These are phyloP conservation scores for Cercospora berteroae DNA, from an alignment of 2,329 filamentous ascomycete species.

Conservation along the genomic window DNA sequence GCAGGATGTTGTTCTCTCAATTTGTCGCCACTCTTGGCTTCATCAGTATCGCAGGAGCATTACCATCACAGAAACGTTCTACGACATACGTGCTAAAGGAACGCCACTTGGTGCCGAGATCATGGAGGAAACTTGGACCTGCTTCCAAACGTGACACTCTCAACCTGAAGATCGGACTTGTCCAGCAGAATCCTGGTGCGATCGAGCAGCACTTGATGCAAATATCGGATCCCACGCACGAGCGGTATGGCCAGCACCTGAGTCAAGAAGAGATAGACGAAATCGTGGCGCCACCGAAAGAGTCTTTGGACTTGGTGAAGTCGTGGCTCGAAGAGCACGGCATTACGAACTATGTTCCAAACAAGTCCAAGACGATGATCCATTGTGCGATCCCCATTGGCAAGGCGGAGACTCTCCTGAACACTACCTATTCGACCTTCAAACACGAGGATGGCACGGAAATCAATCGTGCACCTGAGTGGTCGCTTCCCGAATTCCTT, in stretches of 20 bases:
- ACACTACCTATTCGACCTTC: constrained; percentile 54
- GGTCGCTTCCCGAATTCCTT: constrained; percentile 58
- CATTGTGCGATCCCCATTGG: constrained; percentile 52
- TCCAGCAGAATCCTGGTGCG: constrained; percentile 56
- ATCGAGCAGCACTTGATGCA: constrained; percentile 56
- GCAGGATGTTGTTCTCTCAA: constrained; percentile 10
- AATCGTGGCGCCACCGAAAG: constrained; percentile 53
- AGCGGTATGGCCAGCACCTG: constrained; percentile 54
- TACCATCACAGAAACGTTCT: constrained; percentile 23
- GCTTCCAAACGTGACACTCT: constrained; percentile 52
- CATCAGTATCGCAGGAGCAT: constrained; percentile 3
- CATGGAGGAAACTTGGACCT: constrained; percentile 51
- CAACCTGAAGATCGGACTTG: constrained; percentile 57
- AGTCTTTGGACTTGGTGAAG: constrained; percentile 53
- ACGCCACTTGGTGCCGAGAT: constrained; percentile 51
- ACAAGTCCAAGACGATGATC: constrained; percentile 58
- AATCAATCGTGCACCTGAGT: constrained; percentile 53
- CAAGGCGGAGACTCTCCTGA: constrained; percentile 53
- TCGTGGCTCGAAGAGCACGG: constrained; percentile 57
- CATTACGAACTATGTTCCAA: constrained; percentile 47
- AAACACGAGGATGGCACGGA: constrained; percentile 52
- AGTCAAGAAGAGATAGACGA: constrained; percentile 52
- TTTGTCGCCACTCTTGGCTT: constrained; percentile 3
- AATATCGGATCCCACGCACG: constrained; percentile 54
- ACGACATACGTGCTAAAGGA: constrained; percentile 56